Evolutionary conservation across 2,329 filamentous ascomycete genomes (phyloP).

Genomic region (Pyricularia pennisetigena): DNA sequence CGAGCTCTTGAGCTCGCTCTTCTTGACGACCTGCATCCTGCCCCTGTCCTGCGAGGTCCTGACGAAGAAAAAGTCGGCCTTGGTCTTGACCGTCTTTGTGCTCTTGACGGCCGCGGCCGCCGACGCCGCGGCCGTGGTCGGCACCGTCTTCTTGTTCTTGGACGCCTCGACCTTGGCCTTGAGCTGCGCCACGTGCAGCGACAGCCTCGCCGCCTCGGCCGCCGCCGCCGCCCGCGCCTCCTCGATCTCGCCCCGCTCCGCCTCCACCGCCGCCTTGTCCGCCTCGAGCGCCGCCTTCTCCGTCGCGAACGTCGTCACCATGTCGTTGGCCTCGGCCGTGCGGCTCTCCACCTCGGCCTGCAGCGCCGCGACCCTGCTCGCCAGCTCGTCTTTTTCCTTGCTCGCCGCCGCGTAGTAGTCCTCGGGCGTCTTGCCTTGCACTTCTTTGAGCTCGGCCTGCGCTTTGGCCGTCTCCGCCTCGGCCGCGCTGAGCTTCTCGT

Average conservation of each 20-base stretch:
- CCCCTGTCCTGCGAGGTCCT: constrained; percentile 10
- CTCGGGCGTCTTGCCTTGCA: neutral
- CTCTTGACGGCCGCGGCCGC: constrained; percentile 10
- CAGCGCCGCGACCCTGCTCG: neutral
- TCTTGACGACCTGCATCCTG: constrained; percentile 12
- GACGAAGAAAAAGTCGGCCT: constrained; percentile 12
- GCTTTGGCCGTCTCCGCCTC: neutral
- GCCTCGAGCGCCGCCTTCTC: constrained; percentile 4
- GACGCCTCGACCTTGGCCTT: neutral
- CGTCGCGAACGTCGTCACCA: neutral
- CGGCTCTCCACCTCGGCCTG: constrained; percentile 1
- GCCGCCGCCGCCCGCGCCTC: constrained; percentile 1
- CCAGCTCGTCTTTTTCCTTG: neutral
- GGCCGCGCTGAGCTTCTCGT: neutral
- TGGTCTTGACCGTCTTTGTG: constrained; percentile 6
- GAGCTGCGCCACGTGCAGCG: constrained; percentile 6
- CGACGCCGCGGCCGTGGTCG: constrained; percentile 7
- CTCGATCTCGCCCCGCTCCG: neutral
- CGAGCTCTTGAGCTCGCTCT: constrained; percentile 9
- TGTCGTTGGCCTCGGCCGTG: constrained; percentile 3
- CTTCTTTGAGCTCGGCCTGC: neutral
- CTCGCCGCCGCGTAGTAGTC: neutral
- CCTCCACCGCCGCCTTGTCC: constrained; percentile 4
- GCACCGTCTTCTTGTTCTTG: constrained; percentile 5
- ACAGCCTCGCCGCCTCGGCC: constrained; percentile 8